These are phyloP conservation scores for Stylosanthes scabra DNA, from an alignment of 331 rosid species.

Conservation along the genomic window DNA sequence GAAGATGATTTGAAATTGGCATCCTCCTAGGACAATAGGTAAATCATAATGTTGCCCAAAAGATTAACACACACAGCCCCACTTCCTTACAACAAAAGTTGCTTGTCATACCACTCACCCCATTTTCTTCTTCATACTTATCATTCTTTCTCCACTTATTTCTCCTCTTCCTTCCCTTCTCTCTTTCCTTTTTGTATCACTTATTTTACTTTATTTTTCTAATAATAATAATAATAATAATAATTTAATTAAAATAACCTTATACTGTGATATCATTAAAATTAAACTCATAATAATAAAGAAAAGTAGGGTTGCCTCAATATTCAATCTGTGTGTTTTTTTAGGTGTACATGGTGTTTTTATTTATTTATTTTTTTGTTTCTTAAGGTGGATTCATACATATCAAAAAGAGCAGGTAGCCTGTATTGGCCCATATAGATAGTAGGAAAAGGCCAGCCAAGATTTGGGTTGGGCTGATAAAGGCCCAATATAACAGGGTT, in stretches of 20 bases:
- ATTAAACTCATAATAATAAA: too few relatives aligned
- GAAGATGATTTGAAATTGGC: background rate
- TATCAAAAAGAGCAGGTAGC: too few relatives aligned
- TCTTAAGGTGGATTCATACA: too few relatives aligned
- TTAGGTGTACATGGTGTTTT: too few relatives aligned
- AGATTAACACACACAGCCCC: constrained; percentile 18
- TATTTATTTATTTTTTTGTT: too few relatives aligned
- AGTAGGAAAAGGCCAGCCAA: background rate
- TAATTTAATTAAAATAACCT: too few relatives aligned
- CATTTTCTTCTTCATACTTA: constrained; percentile 27
- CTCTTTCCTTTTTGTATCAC: background rate
- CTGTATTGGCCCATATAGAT: background rate
- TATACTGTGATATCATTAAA: too few relatives aligned
- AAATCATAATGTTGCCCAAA: constrained; percentile 35
- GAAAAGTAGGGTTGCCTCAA: too few relatives aligned
- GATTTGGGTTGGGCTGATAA: background rate
- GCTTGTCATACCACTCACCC: constrained; percentile 25
- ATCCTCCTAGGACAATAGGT: constrained; percentile 14
- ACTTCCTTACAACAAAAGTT: constrained; percentile 1
- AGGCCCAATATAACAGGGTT: background rate
- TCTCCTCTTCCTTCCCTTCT: background rate
- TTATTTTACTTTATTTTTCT: too few relatives aligned
- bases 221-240: background rate
- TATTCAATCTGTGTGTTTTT: too few relatives aligned
- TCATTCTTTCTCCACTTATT: constrained; percentile 14